Evolutionary conservation across 1,284 basidiomycete genomes (phyloP).

Genomic region (Rhodotorula sp.): DNA sequence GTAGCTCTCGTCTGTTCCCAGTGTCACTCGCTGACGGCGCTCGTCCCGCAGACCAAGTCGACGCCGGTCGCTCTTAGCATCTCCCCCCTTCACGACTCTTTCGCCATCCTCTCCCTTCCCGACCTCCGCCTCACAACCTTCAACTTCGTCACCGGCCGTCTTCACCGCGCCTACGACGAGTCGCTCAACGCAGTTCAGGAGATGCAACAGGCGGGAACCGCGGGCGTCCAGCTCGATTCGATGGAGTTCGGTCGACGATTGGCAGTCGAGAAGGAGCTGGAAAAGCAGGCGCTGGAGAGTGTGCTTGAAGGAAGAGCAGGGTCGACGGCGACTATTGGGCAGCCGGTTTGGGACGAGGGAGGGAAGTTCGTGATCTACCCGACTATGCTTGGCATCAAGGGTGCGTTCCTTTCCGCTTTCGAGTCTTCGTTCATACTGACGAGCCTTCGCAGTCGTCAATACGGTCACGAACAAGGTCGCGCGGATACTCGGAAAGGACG

Average conservation of each 20-base stretch:
- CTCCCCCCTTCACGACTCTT: constrained; percentile 80
- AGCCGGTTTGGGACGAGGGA: constrained; percentile 94
- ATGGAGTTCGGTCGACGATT: constrained; percentile 99
- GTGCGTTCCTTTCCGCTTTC: constrained; percentile 52
- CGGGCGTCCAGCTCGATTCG: constrained; percentile 87
- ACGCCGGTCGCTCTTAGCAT: constrained; percentile 86
- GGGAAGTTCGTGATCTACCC: constrained; percentile 92
- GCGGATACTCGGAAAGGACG: constrained; percentile 88
- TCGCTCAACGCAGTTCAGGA: constrained; percentile 86
- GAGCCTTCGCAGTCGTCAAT: constrained; percentile 70
- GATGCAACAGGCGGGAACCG: constrained; percentile 61
- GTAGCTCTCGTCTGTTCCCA: constrained; percentile 15
- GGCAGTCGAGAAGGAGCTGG: constrained; percentile 86
- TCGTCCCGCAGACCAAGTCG: constrained; percentile 70
- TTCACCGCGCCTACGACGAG: constrained; percentile 92
- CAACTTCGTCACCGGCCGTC: constrained; percentile 83
- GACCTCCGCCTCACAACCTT: constrained; percentile 93
- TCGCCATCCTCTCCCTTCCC: constrained; percentile 85
- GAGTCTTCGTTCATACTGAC: not conserved
- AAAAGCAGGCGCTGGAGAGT: constrained; percentile 60
- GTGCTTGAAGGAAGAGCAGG: constrained; percentile 51
- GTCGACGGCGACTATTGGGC: constrained; percentile 62
- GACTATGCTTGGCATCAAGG: constrained; percentile 91
- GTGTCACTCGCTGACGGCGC: not conserved
- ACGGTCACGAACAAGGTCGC: constrained; percentile 90